phyloP scores from a whole-genome alignment of 352 stramenopile species.

The Plasmopara muralis region DNA sequence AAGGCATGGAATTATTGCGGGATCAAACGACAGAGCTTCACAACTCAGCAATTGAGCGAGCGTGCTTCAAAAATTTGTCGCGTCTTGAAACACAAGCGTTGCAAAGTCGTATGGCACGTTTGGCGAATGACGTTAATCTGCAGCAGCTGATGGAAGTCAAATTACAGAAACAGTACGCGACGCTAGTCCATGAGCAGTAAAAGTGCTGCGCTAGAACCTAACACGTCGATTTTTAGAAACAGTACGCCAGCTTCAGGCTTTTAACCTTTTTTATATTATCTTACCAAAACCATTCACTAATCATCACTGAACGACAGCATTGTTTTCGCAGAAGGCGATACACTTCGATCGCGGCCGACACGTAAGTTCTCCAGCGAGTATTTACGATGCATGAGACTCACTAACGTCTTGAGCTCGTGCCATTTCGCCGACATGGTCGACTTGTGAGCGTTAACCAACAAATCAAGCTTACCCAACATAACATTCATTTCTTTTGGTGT shows the following conservation, averaged over 20 bases:
- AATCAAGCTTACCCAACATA: constrained; percentile 65
- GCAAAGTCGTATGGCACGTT: constrained; percentile 48
- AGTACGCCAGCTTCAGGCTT: background rate
- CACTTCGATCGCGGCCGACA: constrained; percentile 42
- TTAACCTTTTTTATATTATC: constrained; percentile 6
- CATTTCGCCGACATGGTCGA: constrained; percentile 78
- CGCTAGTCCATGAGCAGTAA: constrained; percentile 31
- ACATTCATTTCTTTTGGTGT: constrained; percentile 62
- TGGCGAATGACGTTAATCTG: constrained; percentile 69
- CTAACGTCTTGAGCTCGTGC: constrained; percentile 82
- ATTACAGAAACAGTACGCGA: constrained; percentile 72
- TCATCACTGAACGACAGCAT: constrained; percentile 38
- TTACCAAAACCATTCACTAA: background rate
- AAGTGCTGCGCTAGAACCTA: constrained; percentile 5
- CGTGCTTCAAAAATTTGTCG: constrained; percentile 57
- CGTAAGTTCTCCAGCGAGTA: constrained; percentile 77
- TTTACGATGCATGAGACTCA: constrained; percentile 81
- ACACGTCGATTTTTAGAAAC: background rate
- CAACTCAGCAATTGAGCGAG: constrained; percentile 57
- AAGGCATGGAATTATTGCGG: constrained; percentile 30
- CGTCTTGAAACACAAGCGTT: constrained; percentile 50
- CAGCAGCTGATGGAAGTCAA: constrained; percentile 72
- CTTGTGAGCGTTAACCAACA: constrained; percentile 62
- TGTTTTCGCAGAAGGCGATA: constrained; percentile 33
- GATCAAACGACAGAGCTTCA: constrained; percentile 36